These are phyloP conservation scores for Dryas integrifolia DNA, from an alignment of 331 rosid species.

Conservation along the genomic window DNA sequence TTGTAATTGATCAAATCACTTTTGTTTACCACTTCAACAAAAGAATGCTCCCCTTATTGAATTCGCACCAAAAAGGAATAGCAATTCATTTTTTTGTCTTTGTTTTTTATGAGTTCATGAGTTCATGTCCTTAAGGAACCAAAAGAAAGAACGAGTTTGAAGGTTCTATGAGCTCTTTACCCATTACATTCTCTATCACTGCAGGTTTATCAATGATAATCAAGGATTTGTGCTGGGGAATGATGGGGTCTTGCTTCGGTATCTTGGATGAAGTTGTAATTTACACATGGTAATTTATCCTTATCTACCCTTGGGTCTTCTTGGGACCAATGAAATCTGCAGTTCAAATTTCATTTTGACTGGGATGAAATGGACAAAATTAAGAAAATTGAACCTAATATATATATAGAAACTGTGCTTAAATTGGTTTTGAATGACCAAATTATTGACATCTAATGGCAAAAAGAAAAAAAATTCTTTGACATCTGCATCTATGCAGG, in stretches of 20 bases:
- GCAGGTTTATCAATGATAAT: constrained; percentile 79
- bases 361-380: not conserved
- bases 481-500: constrained; percentile 25
- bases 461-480: not conserved
- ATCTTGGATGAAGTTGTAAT: constrained; percentile 63
- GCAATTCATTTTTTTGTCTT: not conserved
- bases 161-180: constrained; percentile 7
- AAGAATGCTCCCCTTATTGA: not conserved
- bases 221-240: constrained; percentile 94
- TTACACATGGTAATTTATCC: constrained; percentile 42
- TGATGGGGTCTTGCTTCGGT: constrained; percentile 92
- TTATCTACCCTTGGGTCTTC: not conserved
- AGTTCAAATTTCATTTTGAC: no score
- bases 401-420: not conserved
- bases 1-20: not conserved
- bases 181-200: constrained; percentile 5
- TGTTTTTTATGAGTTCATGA: no score
- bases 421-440: not conserved
- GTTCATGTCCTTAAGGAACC: not conserved
- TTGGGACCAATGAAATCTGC: not conserved
- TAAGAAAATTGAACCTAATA: not conserved
- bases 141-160: not conserved
- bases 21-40: not conserved
- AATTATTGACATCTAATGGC: no score
- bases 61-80: not conserved